These are phyloP conservation scores for Rhodocollybia butyracea DNA, from an alignment of 768 basidiomycete genomes.

Conservation along the genomic window DNA sequence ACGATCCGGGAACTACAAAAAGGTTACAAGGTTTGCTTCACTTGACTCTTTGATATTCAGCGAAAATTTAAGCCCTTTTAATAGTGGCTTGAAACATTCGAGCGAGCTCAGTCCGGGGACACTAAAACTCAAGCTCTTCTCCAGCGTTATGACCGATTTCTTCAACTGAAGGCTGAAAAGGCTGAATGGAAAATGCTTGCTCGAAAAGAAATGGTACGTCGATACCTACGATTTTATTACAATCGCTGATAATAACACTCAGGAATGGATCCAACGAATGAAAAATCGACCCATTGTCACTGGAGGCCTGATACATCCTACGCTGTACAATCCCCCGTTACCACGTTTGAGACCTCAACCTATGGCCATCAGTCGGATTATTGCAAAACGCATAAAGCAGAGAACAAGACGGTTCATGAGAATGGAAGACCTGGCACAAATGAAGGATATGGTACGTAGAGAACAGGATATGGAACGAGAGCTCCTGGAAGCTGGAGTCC, in stretches of 20 bases:
- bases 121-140: conserved; percentile 41
- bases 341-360: conserved; percentile 85
- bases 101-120: conserved; percentile 53
- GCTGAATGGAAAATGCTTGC: conserved; percentile 43
- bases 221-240: not conserved
- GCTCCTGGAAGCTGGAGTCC: not conserved
- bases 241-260: conserved; percentile 21
- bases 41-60: not conserved
- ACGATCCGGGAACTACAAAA: conserved; percentile 44
- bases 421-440: conserved; percentile 27
- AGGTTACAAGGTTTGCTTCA: conserved; percentile 53
- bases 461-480: conserved; percentile 36
- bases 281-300: conserved; percentile 66
- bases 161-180: conserved; percentile 49
- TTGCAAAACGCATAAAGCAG: conserved; percentile 39
- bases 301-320: conserved; percentile 64
- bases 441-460: conserved; percentile 24
- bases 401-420: conserved; percentile 40
- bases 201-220: conserved; percentile 50
- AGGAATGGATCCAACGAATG: conserved; percentile 53
- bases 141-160: conserved; percentile 54
- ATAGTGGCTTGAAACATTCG: conserved; percentile 62
- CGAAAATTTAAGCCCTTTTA: conserved; percentile 2
- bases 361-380: conserved; percentile 64
- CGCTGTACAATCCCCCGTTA: conserved; percentile 63